Evolutionary conservation across 352 stramenopile species (phyloP).

Genomic region (Salisapilia sapeloensis): DNA sequence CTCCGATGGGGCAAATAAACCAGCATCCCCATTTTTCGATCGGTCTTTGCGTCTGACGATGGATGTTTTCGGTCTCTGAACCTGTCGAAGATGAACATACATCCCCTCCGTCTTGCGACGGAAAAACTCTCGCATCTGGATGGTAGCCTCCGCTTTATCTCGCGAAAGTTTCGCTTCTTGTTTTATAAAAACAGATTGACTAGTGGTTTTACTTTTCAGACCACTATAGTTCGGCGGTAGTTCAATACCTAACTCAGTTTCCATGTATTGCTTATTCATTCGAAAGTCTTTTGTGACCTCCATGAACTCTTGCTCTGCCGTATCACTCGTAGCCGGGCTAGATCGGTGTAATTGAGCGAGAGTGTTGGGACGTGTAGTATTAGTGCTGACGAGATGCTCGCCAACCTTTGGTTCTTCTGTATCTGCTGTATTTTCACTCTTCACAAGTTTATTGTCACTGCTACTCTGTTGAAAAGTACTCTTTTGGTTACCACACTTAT

Average conservation of each 20-base stretch:
- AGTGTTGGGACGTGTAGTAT: too few relatives aligned
- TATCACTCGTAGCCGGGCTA: too few relatives aligned
- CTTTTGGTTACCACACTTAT: too few relatives aligned
- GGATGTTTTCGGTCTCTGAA: constrained; percentile 3
- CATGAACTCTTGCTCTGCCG: constrained; percentile 3
- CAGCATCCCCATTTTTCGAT: constrained; percentile 1
- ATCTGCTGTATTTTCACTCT: too few relatives aligned
- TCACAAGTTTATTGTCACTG: too few relatives aligned
- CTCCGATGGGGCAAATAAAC: constrained; percentile 9
- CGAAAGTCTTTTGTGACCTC: constrained; percentile 26
- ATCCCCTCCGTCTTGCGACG: constrained; percentile 29
- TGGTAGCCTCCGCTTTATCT: constrained; percentile 13
- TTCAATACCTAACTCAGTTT: constrained; percentile 29
- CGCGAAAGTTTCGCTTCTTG: constrained; percentile 22
- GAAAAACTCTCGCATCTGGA: constrained; percentile 18
- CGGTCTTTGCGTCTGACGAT: background rate
- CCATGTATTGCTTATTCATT: constrained; percentile 42
- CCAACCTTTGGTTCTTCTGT: too few relatives aligned
- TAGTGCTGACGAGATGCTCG: too few relatives aligned
- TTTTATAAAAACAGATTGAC: constrained; percentile 11
- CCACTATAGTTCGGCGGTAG: constrained; percentile 4
- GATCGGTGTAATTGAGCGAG: too few relatives aligned
- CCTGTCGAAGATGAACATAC: constrained; percentile 26
- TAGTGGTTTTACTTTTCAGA: constrained; percentile 1
- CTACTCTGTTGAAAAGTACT: too few relatives aligned